A percentile compares a stretch with the other conserved stretches of the same genome.
Evolutionary conservation across 345 rosid species (phyloP).

Genomic region (Hevea brasiliensis): DNA sequence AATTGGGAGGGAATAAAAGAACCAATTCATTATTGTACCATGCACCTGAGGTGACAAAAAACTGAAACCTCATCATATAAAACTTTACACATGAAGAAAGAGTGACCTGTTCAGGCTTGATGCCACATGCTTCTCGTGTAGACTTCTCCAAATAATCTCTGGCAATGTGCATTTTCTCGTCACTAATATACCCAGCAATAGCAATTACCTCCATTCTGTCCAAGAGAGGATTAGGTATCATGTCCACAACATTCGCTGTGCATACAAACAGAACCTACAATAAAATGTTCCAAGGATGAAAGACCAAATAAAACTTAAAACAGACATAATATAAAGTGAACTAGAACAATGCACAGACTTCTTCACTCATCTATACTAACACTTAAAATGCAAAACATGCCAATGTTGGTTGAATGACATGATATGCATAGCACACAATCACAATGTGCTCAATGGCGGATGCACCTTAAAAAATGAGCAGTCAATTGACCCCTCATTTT

Average conservation of each 20-base stretch:
- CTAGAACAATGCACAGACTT: not conserved
- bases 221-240: constrained; percentile 92
- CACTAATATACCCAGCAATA: constrained; percentile 97
- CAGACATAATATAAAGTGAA: not conserved
- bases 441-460: no score
- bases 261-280: constrained; percentile 95
- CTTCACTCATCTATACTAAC: not conserved
- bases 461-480: no score
- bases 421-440: not conserved
- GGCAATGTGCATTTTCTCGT: constrained; percentile 97
- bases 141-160: constrained; percentile 92
- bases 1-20: no score
- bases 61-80: not conserved
- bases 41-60: not conserved
- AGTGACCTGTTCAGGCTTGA: constrained; percentile 84
- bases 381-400: constrained; percentile 1
- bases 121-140: constrained; percentile 88
- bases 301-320: constrained; percentile 6
- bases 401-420: not conserved
- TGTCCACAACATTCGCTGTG: constrained; percentile 97
- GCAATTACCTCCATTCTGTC: constrained; percentile 99
- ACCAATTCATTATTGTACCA: not conserved
- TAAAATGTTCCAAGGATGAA: constrained; percentile 11
- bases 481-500: no score
- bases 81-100: constrained; percentile 1